Evolutionary conservation across 1,139 yeast genomes (phyloP).

Genomic region (Debaryomycetaceae sp.): DNA sequence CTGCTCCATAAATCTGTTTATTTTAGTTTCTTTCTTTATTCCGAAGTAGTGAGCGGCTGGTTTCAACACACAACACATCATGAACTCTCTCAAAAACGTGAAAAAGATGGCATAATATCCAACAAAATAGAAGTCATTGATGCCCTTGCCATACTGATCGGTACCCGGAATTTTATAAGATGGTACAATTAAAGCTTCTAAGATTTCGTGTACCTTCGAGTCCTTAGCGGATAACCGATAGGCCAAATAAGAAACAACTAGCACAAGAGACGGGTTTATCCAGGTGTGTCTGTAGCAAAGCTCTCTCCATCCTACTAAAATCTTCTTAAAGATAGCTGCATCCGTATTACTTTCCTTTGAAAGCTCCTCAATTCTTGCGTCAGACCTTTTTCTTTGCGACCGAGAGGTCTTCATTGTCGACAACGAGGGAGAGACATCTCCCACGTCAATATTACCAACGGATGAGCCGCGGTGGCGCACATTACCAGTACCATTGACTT

Average conservation of each 20-base stretch:
- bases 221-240: constrained; percentile 51
- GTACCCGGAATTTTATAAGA: constrained; percentile 63
- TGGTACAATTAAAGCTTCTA: constrained; percentile 63
- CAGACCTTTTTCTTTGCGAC: constrained; percentile 29
- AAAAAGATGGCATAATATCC: constrained; percentile 78
- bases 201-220: constrained; percentile 50
- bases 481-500: neutral
- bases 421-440: constrained; percentile 54
- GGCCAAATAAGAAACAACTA: constrained; percentile 32
- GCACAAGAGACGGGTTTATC: constrained; percentile 62
- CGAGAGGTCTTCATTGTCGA: constrained; percentile 44
- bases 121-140: constrained; percentile 76
- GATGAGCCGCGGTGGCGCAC: constrained; percentile 49
- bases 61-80: constrained; percentile 75
- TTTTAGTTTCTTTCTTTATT: constrained; percentile 54
- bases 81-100: constrained; percentile 86
- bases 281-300: constrained; percentile 72
- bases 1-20: constrained; percentile 88
- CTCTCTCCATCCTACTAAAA: constrained; percentile 57
- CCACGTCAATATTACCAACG: constrained; percentile 54
- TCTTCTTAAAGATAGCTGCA: constrained; percentile 43
- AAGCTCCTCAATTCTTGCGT: constrained; percentile 31
- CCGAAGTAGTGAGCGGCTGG: constrained; percentile 65
- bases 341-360: constrained; percentile 29
- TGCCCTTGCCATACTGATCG: constrained; percentile 80